Evolutionary conservation across 768 basidiomycete species (phyloP), one percentile per base, ranked within the genome.

Genomic region (Suillus paluster): DNA sequence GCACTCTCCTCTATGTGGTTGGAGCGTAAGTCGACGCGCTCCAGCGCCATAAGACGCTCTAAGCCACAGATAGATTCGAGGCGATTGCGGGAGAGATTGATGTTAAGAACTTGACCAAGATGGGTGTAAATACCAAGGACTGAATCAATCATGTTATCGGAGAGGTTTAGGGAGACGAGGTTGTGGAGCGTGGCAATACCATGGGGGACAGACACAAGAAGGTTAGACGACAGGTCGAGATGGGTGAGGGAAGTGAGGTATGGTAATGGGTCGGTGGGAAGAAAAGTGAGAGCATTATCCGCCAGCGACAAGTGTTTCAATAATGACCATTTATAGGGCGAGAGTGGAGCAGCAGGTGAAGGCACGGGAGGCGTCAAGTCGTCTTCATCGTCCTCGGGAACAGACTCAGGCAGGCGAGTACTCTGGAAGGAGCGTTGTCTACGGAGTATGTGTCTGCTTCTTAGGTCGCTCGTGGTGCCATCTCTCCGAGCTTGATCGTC

Each of bases 111-210:
- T 64, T 89, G 87, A 2, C 92, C 93, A 41, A 98, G 83, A 57
- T 87, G 85, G 41, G 84, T 84, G 70, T 95, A 92, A 61, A 97
- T 92, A 33, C 92, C 91, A 5, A 95, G 84, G 19, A 99, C 90
- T 19, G 96, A 95, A 73, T 97, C 95, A 67, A 99, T 95, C 86
- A 99, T 94, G 78, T 99, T 99, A 75, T 96, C 91, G 17, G 92
- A 83, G n/a, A 99, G 85, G 76, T 97, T 96, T 67, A 99, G 88
- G n/a, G 91, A 92, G 58, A 87, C 76, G 57, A 99, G 90, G 64
- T 89, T 91, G 69, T 88, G 86, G 25, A 99, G 84, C 6, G 80
- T 71, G 17, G 87, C 83, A 36, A 97, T 83, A 23, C 89, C 91
- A 2, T 89, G 74, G 1, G 95, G 95, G n/a, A 96, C 83, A 34